Conservation (phyloP, 2,329 filamentous ascomycete species). For the Aspergillus felis region DNA sequence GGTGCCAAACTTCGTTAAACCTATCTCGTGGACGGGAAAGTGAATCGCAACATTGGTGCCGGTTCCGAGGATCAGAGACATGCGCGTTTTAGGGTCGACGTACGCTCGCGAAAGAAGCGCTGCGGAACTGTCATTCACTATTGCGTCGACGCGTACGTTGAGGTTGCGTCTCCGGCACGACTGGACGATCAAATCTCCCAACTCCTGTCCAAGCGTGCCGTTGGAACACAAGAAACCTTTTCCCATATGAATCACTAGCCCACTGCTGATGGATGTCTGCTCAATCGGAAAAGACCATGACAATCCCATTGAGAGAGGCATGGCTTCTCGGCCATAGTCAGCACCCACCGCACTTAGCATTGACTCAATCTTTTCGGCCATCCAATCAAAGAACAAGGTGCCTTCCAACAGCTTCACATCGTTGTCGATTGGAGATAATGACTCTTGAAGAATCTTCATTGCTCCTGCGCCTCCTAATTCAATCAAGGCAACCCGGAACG, state of each 20-base stretch:
- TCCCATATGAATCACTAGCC: constrained; percentile 59
- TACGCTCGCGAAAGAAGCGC: constrained; percentile 61
- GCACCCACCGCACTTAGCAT: constrained; percentile 46
- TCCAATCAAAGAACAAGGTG: constrained; percentile 62
- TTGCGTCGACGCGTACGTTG: constrained; percentile 58
- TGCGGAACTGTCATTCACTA: constrained; percentile 62
- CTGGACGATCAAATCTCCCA: constrained; percentile 56
- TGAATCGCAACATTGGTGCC: constrained; percentile 63
- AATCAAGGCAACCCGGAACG: constrained; percentile 60
- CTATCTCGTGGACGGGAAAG: constrained; percentile 53
- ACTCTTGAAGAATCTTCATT: constrained; percentile 54
- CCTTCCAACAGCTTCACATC: constrained; percentile 53
- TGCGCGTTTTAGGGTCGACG: constrained; percentile 55
- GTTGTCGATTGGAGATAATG: constrained; percentile 55
- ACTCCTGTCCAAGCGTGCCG: constrained; percentile 56
- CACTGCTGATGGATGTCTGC: constrained; percentile 58
- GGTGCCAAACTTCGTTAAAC: constrained; percentile 52
- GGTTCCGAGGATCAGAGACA: constrained; percentile 62
- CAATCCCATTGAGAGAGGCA: constrained; percentile 54
- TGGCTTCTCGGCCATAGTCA: constrained; percentile 35
- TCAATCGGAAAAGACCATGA: constrained; percentile 66
- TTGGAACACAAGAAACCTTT: constrained; percentile 62
- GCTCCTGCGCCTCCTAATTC: constrained; percentile 50
- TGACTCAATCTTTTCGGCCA: constrained; percentile 56
- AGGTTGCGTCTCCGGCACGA: constrained; percentile 54